A percentile compares a stretch with the other conserved stretches of the same genome.
phyloP scores from a whole-genome alignment of 2,329 filamentous ascomycete genomes.

The Sclerotinia sclerotiorum region DNA sequence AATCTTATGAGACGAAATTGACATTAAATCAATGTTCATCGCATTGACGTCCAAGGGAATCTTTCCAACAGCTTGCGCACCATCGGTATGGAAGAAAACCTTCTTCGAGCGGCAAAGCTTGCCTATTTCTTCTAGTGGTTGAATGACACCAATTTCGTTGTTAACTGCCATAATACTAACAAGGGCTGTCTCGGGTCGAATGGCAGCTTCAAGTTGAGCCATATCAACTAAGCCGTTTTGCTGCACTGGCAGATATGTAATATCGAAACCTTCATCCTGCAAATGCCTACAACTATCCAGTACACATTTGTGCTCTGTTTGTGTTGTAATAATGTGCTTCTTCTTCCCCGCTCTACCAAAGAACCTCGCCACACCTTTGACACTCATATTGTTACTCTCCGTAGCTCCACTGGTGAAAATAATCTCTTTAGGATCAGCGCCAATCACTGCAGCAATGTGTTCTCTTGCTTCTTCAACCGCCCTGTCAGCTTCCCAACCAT shows the following conservation, averaged over 20 bases:
- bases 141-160: conserved; percentile 99
- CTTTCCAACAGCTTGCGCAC: conserved; percentile 96
- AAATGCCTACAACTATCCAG: conserved; percentile 95
- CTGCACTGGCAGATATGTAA: conserved; percentile 95
- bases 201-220: conserved; percentile 80
- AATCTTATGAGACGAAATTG: conserved; percentile 97
- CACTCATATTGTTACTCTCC: conserved; percentile 99
- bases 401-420: conserved; percentile 98
- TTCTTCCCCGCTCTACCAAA: conserved; percentile 93
- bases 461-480: conserved; percentile 83
- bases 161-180: conserved; percentile 99
- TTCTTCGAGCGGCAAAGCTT: conserved; percentile 87
- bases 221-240: conserved; percentile 82
- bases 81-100: conserved; percentile 97
- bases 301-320: conserved; percentile 99
- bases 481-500: conserved; percentile 97
- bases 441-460: conserved; percentile 82
- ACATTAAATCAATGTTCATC: conserved; percentile 98
- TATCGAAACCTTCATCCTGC: conserved; percentile 92
- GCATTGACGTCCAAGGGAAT: conserved; percentile 95
- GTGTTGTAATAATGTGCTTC: conserved; percentile 95
- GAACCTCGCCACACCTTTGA: conserved; percentile 96
- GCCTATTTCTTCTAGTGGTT: conserved; percentile 91
- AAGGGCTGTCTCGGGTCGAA: conserved; percentile 84
- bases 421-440: conserved; percentile 95